Percentiles rank a stretch among this genome's conserved stretches.
Evolutionary conservation across 2,329 filamentous ascomycete species (phyloP).

Genomic region (Penicillium palitans): DNA sequence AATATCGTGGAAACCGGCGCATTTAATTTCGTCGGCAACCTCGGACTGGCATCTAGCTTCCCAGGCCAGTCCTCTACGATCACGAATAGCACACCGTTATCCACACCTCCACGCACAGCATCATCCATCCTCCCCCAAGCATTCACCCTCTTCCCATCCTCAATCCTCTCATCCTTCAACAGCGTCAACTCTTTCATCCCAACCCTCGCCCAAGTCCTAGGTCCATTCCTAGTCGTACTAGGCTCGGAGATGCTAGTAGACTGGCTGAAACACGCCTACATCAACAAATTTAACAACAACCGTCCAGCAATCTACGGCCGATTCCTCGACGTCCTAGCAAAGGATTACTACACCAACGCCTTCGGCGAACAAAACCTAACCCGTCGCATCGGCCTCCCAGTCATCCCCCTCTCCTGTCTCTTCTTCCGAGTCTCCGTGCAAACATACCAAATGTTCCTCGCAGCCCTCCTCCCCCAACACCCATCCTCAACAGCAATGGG

Average conservation of each 20-base stretch:
- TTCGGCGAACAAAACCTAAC: slow-evolving; percentile 90
- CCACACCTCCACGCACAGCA: slow-evolving; percentile 55
- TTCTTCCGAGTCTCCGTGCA: slow-evolving; percentile 94
- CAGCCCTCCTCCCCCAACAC: slow-evolving; percentile 77
- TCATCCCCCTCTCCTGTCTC: slow-evolving; percentile 87
- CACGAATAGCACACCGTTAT: slow-evolving; percentile 53
- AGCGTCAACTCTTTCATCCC: slow-evolving; percentile 46
- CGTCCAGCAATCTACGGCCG: slow-evolving; percentile 85
- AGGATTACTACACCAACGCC: slow-evolving; percentile 97
- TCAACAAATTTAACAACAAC: slow-evolving; percentile 97
- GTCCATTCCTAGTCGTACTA: slow-evolving; percentile 89
- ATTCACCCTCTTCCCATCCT: slow-evolving; percentile 75
- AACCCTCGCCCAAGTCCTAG: slow-evolving; percentile 73
- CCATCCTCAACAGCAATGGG: slow-evolving; percentile 47
- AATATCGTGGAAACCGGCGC: slow-evolving; percentile 96
- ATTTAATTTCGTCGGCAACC: slow-evolving; percentile 56
- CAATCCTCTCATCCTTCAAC: slow-evolving; percentile 45
- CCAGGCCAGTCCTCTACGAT: slow-evolving; percentile 34
- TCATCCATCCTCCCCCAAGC: slow-evolving; percentile 82
- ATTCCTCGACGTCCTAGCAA: slow-evolving; percentile 89
- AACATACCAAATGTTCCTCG: slow-evolving; percentile 97
- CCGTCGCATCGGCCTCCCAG: slow-evolving; percentile 82
- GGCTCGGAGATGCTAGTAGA: slow-evolving; percentile 97
- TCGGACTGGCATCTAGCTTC: slow-evolving; percentile 36
- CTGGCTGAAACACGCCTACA: slow-evolving; percentile 95